Evolutionary conservation across 1,284 basidiomycete genomes (phyloP), one percentile per base, ranked within the genome.

Genomic region (Ustanciosporium gigantosporum): DNA sequence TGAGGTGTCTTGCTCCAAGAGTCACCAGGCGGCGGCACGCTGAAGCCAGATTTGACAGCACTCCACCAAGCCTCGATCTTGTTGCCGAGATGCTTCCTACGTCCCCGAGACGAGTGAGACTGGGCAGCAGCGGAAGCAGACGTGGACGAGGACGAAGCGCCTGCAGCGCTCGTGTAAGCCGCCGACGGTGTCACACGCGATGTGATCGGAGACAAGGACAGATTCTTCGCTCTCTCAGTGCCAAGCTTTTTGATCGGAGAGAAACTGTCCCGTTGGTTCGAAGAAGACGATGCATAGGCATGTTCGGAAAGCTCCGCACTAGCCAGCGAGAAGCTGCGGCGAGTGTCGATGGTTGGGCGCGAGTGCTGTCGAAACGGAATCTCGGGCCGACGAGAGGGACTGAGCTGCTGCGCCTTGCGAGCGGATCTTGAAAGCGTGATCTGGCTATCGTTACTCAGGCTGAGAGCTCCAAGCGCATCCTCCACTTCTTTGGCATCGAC

Each of bases 1-100:
- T 46, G 49, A 56, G 5, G 32, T 8, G 9, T 19, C 20, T 19
- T 35, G 32, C 32, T 35, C 32, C 11, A 35, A 19, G 11, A 11
- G 11, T 35, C 32, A 8, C 47, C 41, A 1, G 51, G 32, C 2
- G 52, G 48, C n/a, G n/a, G n/a, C 35, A 31, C 56, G 11, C 51
- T 62, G 41, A 74, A 74, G 31, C 69, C 69, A 5, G 70, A 64
- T 58, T 74, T 74, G 58, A 74, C 71, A 5, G 71, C 70, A 38
- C 65, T 69, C 71, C 71, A 74, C 71, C 71, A 74, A 3, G 70
- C 68, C 29, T 74, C 71, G 43, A 74, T 73, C 52, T 73, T 72
- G 46, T 55, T 48, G 19, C 70, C 68, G n/a, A 74, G 49, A 36
- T 68, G 51, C 39, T 61, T 64, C 16, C 59, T 48, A 21, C 59